Evolutionary conservation across 257 asterid genomes (phyloP), one percentile per base, ranked within the genome.

Genomic region (Marsdenia floribunda): DNA sequence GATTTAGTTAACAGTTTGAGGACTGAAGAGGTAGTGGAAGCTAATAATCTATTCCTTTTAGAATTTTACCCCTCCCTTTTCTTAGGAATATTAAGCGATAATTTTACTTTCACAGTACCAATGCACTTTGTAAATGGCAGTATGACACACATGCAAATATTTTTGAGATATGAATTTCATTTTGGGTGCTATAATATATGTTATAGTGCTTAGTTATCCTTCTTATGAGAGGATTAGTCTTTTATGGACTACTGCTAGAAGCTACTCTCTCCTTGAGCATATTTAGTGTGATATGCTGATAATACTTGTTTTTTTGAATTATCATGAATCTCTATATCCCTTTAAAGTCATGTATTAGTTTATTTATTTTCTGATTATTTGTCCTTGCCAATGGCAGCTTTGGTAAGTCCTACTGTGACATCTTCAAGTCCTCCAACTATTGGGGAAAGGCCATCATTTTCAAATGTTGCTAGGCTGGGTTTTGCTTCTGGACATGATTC

Each of bases 401-500:
- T 93, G 88, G 96, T 93, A 84, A 87, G 84, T 84, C 78, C 88
- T 24, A 75, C 86, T 58, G 85, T 78, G 38, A 64, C 79, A 73
- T 88, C 97, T 71, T 79, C 91, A 52, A 86, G 91, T 71, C 87
- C 93, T 69, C 87, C 89, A 57, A 75, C 83, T 59, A 66, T 73
- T 78, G 89, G 80, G 84, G 89, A 88, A 73, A 84, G 87, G 73
- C 89, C 75, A 13, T 84, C 87, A 33, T 93, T 93, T 80, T 91
- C 97, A 75, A 85, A 81, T 68, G 97, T 93, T 71, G 93, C 98
- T 12, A 86, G 90, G 90, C 90, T 93, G 68, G 98, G 98, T 80
- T 93, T 87, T 86, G 98, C 98, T 46, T 91, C 98, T 52, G 97
- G 88, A 47, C 88, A 87, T 81, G 97, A 90, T 85, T 90, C 97